Conservation (phyloP, 129 eudicot genomes). For the Flaveria brownii region DNA sequence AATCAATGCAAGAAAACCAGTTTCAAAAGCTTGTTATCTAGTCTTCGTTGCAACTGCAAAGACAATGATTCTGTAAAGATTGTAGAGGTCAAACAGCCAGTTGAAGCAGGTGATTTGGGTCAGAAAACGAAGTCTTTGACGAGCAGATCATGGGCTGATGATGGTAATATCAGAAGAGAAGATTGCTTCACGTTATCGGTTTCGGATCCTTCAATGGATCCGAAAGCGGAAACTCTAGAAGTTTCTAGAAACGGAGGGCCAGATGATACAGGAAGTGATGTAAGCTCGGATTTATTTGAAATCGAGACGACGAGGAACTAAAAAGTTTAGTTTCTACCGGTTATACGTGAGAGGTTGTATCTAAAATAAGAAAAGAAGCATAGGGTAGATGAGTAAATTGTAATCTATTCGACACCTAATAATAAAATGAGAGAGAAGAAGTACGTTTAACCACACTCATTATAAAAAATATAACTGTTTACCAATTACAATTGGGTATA, state of each 20-base stretch:
- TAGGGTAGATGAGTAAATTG: too few relatives aligned
- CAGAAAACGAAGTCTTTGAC: conserved; percentile 23
- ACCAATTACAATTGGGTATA: too few relatives aligned
- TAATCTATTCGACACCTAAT: too few relatives aligned
- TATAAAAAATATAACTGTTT: too few relatives aligned
- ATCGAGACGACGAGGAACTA: conserved; percentile 41
- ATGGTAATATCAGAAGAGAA: conserved; percentile 35
- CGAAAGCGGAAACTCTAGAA: conserved; percentile 29
- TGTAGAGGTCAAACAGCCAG: conserved; percentile 25
- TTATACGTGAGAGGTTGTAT: too few relatives aligned
- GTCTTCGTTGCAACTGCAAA: conserved; percentile 54
- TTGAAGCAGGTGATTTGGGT: conserved; percentile 23
- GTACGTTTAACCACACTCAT: too few relatives aligned
- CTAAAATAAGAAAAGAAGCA: too few relatives aligned
- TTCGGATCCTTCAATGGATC: conserved; percentile 37
- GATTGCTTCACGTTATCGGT: conserved; percentile 43
- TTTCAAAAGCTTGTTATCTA: conserved; percentile 44
- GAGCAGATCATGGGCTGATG: conserved; percentile 38
- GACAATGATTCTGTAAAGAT: conserved; percentile 49
- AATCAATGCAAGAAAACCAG: conserved; percentile 36
- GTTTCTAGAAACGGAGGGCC: conserved; percentile 31
- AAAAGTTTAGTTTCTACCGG: too few relatives aligned
- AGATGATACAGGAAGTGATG: conserved; percentile 66
- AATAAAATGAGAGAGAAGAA: too few relatives aligned
- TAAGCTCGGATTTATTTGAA: conserved; percentile 90